Base-by-base conservation (phyloP, 805 yeast species). In the Cyberlindnera maclurae region DNA sequence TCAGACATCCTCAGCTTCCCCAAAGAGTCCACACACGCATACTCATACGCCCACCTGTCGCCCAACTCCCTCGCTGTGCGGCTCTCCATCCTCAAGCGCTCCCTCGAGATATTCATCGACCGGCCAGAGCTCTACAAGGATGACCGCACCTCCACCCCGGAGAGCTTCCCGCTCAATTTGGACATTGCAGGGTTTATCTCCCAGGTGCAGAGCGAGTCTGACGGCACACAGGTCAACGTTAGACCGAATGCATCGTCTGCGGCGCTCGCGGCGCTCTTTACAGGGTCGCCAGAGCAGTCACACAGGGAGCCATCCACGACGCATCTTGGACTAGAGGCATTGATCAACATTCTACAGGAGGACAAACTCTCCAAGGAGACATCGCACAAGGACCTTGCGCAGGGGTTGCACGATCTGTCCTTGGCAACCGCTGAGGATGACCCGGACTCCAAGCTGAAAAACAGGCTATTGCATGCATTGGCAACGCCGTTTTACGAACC, bases 11-110 rank as follows among this genome's bases (percentile, higher is more conserved):
- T 79, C 29, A 71, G 68, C 44, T 81, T 85, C 52, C 87, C 90
- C 5, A 76, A 78, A 18, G 88, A 82, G 49, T 82, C 93, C 11
- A 75, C 93, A 1, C 89, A 83, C 55, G 82, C 94, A 2, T 86
- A 82, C 54, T 84, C 95, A 0, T 86, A 86, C 56, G 86, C 93
- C 3, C 84, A 82, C 38, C 62, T 85, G 40, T 79, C 90, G 1
- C 93, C 89, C 9, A 82, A 83, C 54, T 81, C 94, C 1, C 59
- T 86, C 40, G 85, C 93, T 0, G 72, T 84, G 34, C 65, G 95
- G 40, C 60, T 86, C 43, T 79, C 79, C 39, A 88, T 84, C 12
- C 64, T 86, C 49, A 83, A 79, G 53, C 63, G 93, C 47, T 82
- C 94, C 5, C 60, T 86, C 38, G 87, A 85, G 55, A 81, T 85